Percentiles rank a stretch among this genome's conserved stretches.
Conservation (phyloP, 306 rosid species). For the Alnus rubra region DNA sequence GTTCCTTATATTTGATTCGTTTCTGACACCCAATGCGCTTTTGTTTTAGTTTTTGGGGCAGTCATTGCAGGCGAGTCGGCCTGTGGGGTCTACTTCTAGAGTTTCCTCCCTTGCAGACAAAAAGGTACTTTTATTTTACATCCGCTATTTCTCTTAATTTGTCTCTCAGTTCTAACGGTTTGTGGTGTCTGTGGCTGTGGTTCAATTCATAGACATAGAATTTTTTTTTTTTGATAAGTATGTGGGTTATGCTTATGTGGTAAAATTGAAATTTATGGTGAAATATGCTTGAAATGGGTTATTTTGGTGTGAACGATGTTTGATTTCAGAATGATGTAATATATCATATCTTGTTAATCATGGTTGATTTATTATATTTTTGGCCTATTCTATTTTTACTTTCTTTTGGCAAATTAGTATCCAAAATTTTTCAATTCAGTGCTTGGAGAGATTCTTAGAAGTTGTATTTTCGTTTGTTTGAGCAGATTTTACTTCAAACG, state of each 20-base stretch:
- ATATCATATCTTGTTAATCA: background rate
- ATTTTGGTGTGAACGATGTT: background rate
- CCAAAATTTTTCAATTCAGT: background rate
- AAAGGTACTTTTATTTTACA: constrained; percentile 39
- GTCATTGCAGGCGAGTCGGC: constrained; percentile 41
- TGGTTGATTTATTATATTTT: background rate
- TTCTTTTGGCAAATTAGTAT: background rate
- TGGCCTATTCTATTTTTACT: constrained; percentile 1
- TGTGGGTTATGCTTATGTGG: background rate
- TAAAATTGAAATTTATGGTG: background rate
- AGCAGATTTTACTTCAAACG: constrained; percentile 48
- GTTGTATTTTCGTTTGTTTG: constrained; percentile 23
- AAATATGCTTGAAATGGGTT: background rate
- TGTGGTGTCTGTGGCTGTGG: background rate
- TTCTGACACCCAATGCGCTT: constrained; percentile 1
- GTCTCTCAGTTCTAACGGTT: background rate
- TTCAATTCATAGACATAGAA: background rate
- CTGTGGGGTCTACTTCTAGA: constrained; percentile 38
- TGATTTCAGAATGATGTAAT: background rate
- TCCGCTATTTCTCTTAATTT: background rate
- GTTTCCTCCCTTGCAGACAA: constrained; percentile 46
- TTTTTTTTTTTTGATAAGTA: background rate
- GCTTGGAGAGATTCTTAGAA: constrained; percentile 17
- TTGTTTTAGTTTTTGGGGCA: constrained; percentile 45
- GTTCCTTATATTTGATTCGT: constrained; percentile 7